These are phyloP conservation scores for Stylosanthes scabra DNA, from an alignment of 331 rosid species.

Conservation along the genomic window DNA sequence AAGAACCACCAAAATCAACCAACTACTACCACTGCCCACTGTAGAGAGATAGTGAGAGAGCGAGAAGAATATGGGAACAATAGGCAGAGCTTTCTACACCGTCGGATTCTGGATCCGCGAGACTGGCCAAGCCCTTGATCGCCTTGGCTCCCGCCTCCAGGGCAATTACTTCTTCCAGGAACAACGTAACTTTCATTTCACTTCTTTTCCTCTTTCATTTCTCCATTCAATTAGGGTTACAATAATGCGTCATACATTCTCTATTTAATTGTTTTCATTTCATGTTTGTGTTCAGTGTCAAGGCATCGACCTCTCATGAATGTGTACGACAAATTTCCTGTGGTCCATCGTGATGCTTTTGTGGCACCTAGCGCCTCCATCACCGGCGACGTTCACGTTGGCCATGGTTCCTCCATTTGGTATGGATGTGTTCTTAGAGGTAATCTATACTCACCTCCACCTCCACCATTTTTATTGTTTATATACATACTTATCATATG, in stretches of 20 bases:
- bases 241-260: not conserved
- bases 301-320: constrained; percentile 97
- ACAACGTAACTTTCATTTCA: constrained; percentile 47
- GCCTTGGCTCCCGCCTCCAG: constrained; percentile 93
- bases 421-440: constrained; percentile 97
- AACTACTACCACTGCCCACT: not conserved
- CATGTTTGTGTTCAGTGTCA: constrained; percentile 60
- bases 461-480: not conserved
- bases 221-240: constrained; percentile 2
- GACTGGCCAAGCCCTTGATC: constrained; percentile 96
- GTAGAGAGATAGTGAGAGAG: not conserved
- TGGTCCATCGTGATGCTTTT: constrained; percentile 80
- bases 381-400: constrained; percentile 80
- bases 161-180: constrained; percentile 90
- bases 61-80: constrained; percentile 57
- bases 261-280: not conserved
- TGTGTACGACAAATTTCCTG: constrained; percentile 73
- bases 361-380: constrained; percentile 94
- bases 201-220: not conserved
- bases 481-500: too few species aligned
- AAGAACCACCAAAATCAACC: not conserved
- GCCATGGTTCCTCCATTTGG: constrained; percentile 87
- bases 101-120: constrained; percentile 99
- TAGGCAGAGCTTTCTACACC: constrained; percentile 86
- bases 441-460: constrained; percentile 30